Evolutionary conservation across 257 asterid genomes (phyloP), one percentile per base, ranked within the genome.

Genomic region (Fraxinus anomala): DNA sequence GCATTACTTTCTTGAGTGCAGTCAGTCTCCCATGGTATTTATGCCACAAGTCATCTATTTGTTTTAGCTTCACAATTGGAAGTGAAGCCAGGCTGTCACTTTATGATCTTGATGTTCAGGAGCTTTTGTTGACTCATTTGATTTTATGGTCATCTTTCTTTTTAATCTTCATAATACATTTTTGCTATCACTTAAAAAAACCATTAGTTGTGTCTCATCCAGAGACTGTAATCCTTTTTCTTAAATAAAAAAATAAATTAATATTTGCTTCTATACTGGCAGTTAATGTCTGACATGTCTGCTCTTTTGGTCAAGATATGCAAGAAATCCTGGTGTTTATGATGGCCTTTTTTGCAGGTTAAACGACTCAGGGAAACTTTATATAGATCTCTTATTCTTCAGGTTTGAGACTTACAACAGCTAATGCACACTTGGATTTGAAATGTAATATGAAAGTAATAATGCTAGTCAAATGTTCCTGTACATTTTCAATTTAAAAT

Each of bases 321-420:
- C 49, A 26, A n/a, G 47, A 61, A 61, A 73, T 59, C 11, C 28
- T 66, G 37, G 63, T 80, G 77, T 21, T 69, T 68, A 33, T 76
- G 28, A 51, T 70, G 16, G 6, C 26, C 69, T 23, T 70, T 21
- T 73, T 69, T 83, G 72, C 89, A 88, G 92, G 86, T 88, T 77
- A 88, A 86, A 77, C 90, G 89, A 44, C 86, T 86, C 56, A 76
- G 92, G 81, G 76, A 84, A 74, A 83, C 86, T 77, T 49, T 88
- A 17, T 88, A 82, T 67, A 79, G 83, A 8, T 79, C 83, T 75
- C 83, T 88, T 79, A 83, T 88, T 73, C 71, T 76, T 69, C 92
- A 86, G 92, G 92, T 88, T 77, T 51, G 80, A 67, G 33, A 56
- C 69, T 61, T 75, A 54, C 49, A 39, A 40, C 21, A 31, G 76